These are phyloP conservation scores for Ascochyta lentis DNA, from an alignment of 2,329 filamentous ascomycete genomes.

Conservation along the genomic window DNA sequence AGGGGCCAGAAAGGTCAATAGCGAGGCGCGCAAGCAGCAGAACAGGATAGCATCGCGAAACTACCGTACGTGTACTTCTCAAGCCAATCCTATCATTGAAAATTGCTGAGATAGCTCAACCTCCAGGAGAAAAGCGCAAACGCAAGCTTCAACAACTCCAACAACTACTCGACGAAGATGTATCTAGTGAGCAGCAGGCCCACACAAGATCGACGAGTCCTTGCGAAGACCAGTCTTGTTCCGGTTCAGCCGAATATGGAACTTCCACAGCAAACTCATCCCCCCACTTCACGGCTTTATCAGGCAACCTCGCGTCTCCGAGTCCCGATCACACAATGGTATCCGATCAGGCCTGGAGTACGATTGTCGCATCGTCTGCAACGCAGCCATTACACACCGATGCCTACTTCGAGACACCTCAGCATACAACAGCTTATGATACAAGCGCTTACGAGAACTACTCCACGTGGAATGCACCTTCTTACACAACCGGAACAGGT, in stretches of 20 bases:
- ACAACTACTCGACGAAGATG: slow-evolving; percentile 38
- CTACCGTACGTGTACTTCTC: slow-evolving; percentile 35
- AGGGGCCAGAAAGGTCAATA: slow-evolving; percentile 43
- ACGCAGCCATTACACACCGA: background rate
- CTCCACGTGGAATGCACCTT: background rate
- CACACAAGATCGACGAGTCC: slow-evolving; percentile 21
- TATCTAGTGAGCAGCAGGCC: slow-evolving; percentile 21
- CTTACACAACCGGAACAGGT: background rate
- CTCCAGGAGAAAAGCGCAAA: slow-evolving; percentile 46
- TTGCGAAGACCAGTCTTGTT: slow-evolving; percentile 24
- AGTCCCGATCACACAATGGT: background rate
- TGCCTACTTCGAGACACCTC: background rate
- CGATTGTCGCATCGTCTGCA: background rate
- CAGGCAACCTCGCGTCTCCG: background rate
- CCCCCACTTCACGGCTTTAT: background rate
- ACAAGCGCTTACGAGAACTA: background rate
- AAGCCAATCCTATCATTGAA: background rate
- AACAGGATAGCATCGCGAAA: slow-evolving; percentile 49
- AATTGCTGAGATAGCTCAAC: background rate
- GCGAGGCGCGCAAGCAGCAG: slow-evolving; percentile 47
- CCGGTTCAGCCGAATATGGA: slow-evolving; percentile 28
- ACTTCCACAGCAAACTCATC: slow-evolving; percentile 3
- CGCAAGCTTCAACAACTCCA: slow-evolving; percentile 47
- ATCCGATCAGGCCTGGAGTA: background rate
- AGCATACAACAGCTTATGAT: background rate